A percentile compares a stretch with the other conserved stretches of the same genome.
These are phyloP conservation scores for Spinacia oleracea DNA, from an alignment of 179 eudicot genomes.

Conservation along the genomic window DNA sequence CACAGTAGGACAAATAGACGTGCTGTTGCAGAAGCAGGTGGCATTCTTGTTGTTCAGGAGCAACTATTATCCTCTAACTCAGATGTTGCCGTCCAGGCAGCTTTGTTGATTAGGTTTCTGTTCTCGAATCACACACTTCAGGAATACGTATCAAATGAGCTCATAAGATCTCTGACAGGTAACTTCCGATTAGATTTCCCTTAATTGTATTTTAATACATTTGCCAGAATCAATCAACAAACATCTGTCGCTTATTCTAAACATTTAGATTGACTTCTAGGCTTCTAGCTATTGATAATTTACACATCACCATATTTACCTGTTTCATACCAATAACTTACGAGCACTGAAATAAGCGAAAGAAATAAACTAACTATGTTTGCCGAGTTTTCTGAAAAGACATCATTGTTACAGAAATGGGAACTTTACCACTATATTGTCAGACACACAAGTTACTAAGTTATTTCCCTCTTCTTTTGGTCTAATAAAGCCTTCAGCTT, in stretches of 20 bases:
- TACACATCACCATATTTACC: background rate
- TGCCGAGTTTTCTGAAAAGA: background rate
- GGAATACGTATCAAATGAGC: slow-evolving; percentile 95
- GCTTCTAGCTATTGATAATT: background rate
- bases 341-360: background rate
- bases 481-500: background rate
- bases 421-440: background rate
- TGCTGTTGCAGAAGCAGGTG: slow-evolving; percentile 99
- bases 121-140: slow-evolving; percentile 94
- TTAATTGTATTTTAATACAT: background rate
- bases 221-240: background rate
- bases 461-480: background rate
- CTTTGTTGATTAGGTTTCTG: slow-evolving; percentile 82
- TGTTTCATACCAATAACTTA: background rate
- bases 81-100: slow-evolving; percentile 93
- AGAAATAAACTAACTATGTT: background rate
- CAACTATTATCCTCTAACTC: slow-evolving; percentile 83
- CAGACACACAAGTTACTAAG: background rate
- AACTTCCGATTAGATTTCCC: slow-evolving; percentile 41
- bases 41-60: slow-evolving; percentile 89
- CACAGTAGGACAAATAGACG: slow-evolving; percentile 89
- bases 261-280: background rate
- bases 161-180: slow-evolving; percentile 94
- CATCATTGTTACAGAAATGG: background rate
- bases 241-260: background rate